phyloP scores from a whole-genome alignment of 1,284 basidiomycete genomes.

The Laetiporus sulphureus region DNA sequence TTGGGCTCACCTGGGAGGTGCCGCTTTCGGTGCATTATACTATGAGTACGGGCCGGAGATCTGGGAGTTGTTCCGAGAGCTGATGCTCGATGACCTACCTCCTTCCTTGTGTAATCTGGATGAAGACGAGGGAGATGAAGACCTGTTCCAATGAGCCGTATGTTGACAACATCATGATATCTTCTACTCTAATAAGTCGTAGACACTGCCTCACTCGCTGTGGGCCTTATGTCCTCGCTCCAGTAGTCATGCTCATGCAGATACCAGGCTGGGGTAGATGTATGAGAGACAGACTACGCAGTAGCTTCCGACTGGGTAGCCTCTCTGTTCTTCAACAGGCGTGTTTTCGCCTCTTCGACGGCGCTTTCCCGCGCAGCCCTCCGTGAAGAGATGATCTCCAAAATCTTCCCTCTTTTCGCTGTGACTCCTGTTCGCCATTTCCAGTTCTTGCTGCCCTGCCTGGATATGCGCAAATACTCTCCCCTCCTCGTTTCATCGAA shows the following conservation, averaged over 20 bases:
- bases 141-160: too few species aligned
- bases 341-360: slow-evolving; percentile 36
- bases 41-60: slow-evolving; percentile 51
- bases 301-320: slow-evolving; percentile 3
- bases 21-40: slow-evolving; percentile 65
- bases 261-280: too few species aligned
- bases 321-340: slow-evolving; percentile 35
- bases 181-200: too few species aligned
- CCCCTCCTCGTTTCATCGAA: slow-evolving; percentile 34
- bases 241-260: too few species aligned
- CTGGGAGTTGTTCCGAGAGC: slow-evolving; percentile 35
- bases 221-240: too few species aligned
- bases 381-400: slow-evolving; percentile 43
- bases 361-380: slow-evolving; percentile 50
- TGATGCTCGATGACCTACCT: slow-evolving; percentile 1
- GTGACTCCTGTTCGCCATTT: slow-evolving; percentile 29
- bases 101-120: slow-evolving; percentile 1
- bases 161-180: too few species aligned
- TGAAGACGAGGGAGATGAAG: too few species aligned
- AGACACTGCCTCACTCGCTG: too few species aligned
- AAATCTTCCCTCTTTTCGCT: slow-evolving; percentile 36
- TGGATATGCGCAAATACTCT: slow-evolving; percentile 40
- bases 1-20: slow-evolving; percentile 78
- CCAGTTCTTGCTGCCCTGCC: slow-evolving; percentile 41
- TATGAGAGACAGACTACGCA: neutral